These are phyloP conservation scores for Mycena galopus DNA, from an alignment of 768 basidiomycete genomes.

Conservation along the genomic window DNA sequence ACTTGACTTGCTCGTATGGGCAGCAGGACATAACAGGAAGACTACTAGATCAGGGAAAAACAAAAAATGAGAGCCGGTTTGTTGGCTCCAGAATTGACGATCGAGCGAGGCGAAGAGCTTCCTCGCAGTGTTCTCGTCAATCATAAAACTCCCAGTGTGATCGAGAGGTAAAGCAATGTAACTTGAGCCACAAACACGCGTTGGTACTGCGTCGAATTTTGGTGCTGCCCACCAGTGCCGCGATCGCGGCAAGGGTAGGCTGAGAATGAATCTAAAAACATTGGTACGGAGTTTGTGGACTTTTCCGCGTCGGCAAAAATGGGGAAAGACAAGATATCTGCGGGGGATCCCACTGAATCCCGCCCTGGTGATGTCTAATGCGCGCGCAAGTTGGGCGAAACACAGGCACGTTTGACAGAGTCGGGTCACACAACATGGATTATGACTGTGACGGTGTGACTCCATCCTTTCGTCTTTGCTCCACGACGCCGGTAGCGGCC, in stretches of 20 bases:
- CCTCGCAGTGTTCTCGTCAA: slow-evolving; percentile 28
- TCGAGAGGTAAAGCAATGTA: slow-evolving; percentile 4
- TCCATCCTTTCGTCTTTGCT: slow-evolving; percentile 34
- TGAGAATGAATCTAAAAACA: slow-evolving; percentile 14
- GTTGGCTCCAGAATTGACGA: slow-evolving; percentile 23
- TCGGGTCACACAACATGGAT: slow-evolving; percentile 4
- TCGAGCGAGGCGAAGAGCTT: slow-evolving; percentile 10
- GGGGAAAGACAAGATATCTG: not conserved
- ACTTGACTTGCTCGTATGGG: not conserved
- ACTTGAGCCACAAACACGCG: slow-evolving; percentile 18
- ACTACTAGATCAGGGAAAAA: slow-evolving; percentile 28
- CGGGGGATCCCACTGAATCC: slow-evolving; percentile 4
- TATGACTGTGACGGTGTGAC: slow-evolving; percentile 25
- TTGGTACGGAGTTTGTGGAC: slow-evolving; percentile 10
- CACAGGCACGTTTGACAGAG: slow-evolving; percentile 6
- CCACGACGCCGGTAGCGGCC: slow-evolving; percentile 36
- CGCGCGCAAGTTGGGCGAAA: not conserved
- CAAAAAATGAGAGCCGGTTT: slow-evolving; percentile 6
- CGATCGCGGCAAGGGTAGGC: slow-evolving; percentile 2
- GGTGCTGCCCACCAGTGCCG: not conserved
- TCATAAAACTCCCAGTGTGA: slow-evolving; percentile 21
- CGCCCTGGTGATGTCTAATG: not conserved
- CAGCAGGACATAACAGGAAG: slow-evolving; percentile 26
- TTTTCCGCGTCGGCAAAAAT: not conserved
- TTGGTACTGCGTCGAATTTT: slow-evolving; percentile 16